Percentiles rank a stretch among this genome's conserved stretches.
These are phyloP conservation scores for Fusarium pilosicola DNA, from an alignment of 2,329 filamentous ascomycete species.

Conservation along the genomic window DNA sequence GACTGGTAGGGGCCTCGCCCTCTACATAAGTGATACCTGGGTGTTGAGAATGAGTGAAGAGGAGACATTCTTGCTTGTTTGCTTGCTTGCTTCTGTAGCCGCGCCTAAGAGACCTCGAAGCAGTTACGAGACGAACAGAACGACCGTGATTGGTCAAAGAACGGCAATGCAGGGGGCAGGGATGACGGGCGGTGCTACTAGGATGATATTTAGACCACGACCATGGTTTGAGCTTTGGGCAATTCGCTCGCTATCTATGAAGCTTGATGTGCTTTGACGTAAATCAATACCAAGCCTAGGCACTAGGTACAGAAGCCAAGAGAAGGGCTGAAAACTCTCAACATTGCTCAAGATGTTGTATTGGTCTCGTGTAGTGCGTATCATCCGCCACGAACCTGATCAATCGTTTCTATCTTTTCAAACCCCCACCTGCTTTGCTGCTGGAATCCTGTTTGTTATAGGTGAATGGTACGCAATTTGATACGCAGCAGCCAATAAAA, in stretches of 20 bases:
- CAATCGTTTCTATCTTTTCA: not conserved
- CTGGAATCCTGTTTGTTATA: not conserved
- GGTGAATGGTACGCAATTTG: not conserved
- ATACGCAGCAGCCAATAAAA: not conserved
- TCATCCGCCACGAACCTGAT: not conserved
- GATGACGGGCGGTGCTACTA: conserved; percentile 1
- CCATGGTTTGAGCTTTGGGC: not conserved
- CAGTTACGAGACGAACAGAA: conserved; percentile 14
- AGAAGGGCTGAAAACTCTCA: not conserved
- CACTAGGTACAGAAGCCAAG: not conserved
- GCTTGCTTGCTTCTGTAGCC: conserved; percentile 7
- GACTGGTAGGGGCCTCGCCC: not conserved
- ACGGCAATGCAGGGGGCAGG: conserved; percentile 36
- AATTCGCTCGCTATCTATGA: not conserved
- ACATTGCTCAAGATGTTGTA: not conserved
- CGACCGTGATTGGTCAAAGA: conserved; percentile 25
- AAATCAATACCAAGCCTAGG: not conserved
- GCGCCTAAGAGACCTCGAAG: not conserved
- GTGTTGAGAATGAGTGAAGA: conserved; percentile 9
- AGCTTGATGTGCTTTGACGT: not conserved
- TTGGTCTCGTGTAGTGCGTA: not conserved
- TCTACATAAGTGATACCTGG: not conserved
- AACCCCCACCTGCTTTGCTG: not conserved
- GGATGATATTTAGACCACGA: not conserved
- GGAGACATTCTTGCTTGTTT: conserved; percentile 1